Evolutionary conservation across 805 yeast genomes (phyloP).

Genomic region (Metschnikowia baotianmanensis): DNA sequence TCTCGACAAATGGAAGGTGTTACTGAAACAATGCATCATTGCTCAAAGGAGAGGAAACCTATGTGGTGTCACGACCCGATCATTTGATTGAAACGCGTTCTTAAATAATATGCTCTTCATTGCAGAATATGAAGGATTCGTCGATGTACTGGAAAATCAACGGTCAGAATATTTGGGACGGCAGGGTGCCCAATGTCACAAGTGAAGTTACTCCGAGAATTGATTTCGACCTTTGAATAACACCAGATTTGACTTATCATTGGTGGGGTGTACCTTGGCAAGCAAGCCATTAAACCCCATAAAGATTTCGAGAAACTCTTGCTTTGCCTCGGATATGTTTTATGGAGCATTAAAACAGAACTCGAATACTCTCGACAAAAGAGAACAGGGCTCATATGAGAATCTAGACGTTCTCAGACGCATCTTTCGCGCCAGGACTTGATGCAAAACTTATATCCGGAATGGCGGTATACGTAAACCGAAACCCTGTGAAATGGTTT

Average conservation of each 20-base stretch:
- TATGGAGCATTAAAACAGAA: background rate
- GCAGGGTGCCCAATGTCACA: too few species aligned
- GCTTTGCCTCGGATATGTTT: background rate
- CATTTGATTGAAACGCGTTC: too few species aligned
- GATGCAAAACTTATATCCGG: background rate
- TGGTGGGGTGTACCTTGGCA: background rate
- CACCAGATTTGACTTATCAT: background rate
- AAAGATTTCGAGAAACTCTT: background rate
- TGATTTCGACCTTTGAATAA: too few species aligned
- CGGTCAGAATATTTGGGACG: too few species aligned
- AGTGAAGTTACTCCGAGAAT: too few species aligned
- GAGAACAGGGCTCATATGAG: background rate
- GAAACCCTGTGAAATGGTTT: slow-evolving; percentile 1
- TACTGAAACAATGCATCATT: too few species aligned
- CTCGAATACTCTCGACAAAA: background rate
- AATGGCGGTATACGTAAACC: background rate
- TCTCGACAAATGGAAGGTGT: too few species aligned
- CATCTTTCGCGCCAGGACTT: background rate
- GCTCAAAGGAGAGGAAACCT: too few species aligned
- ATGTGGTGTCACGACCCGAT: too few species aligned
- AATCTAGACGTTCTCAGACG: background rate
- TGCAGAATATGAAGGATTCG: too few species aligned
- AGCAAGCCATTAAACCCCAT: background rate
- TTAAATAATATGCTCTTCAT: too few species aligned
- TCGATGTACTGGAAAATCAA: too few species aligned